Conservation (phyloP, 139 green algal genomes). For the Chlorella sp. region DNA sequence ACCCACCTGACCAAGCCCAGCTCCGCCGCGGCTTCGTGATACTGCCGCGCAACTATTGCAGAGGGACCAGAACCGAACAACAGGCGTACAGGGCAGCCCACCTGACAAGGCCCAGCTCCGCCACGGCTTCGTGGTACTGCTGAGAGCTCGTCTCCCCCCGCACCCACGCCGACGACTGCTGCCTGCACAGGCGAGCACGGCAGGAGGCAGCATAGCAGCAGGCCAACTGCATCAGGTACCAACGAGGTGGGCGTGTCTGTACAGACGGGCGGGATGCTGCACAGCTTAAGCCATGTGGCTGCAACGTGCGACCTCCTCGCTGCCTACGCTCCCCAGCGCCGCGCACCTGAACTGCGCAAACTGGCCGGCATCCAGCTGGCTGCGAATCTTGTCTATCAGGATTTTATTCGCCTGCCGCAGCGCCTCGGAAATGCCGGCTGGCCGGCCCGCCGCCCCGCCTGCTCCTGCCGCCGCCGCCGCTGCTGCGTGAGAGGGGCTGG, state of each 20-base stretch:
- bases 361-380: conserved; percentile 48
- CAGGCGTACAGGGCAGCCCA: too few species aligned
- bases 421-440: conserved; percentile 57
- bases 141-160: conserved; percentile 39
- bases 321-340: not conserved
- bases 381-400: conserved; percentile 70
- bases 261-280: too few species aligned
- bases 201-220: too few species aligned
- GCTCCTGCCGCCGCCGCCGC: conserved; percentile 1
- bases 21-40: too few species aligned
- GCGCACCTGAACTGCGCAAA: conserved; percentile 46
- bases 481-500: too few species aligned
- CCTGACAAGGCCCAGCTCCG: conserved; percentile 58
- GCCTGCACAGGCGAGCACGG: too few species aligned
- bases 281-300: too few species aligned
- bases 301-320: not conserved
- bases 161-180: conserved; percentile 48
- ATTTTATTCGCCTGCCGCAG: conserved; percentile 70
- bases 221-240: too few species aligned
- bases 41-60: too few species aligned
- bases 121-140: conserved; percentile 56
- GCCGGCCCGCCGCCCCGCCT: not conserved
- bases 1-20: too few species aligned
- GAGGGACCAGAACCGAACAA: too few species aligned
- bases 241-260: too few species aligned